A percentile compares a stretch with the other conserved stretches of the same genome.
Conservation (phyloP, 192 early-diverging fungal genomes). For the Helicostylum pulchrum region DNA sequence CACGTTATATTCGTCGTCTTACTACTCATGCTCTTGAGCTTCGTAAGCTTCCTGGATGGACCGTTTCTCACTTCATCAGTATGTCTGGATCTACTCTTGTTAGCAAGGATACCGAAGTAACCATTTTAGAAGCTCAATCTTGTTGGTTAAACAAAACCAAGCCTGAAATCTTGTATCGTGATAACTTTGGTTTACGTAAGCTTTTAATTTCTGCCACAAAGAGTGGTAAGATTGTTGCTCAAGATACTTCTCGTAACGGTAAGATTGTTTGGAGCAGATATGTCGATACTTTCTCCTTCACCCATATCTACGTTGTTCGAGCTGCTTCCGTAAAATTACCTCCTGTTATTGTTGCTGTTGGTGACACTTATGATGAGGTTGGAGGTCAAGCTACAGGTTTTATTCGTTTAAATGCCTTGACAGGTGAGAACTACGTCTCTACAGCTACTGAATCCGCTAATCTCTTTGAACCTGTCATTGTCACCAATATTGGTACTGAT, state of each 20-base stretch:
- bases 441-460: constrained; percentile 18
- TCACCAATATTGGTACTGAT: constrained; percentile 34
- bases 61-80: constrained; percentile 34
- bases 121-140: constrained; percentile 12
- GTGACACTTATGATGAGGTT: constrained; percentile 35
- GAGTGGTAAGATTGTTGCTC: constrained; percentile 79
- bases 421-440: constrained; percentile 52
- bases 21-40: constrained; percentile 47
- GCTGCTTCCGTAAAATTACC: constrained; percentile 65
- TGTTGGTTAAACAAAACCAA: constrained; percentile 10
- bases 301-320: constrained; percentile 51
- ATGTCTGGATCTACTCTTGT: constrained; percentile 13
- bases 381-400: constrained; percentile 34
- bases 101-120: constrained; percentile 4
- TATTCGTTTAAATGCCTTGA: constrained; percentile 64
- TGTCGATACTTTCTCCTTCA: constrained; percentile 43
- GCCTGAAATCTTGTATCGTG: constrained; percentile 44
- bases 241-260: constrained; percentile 76
- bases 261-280: constrained; percentile 73
- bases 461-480: constrained; percentile 42
- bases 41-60: constrained; percentile 46
- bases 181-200: constrained; percentile 84
- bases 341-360: constrained; percentile 68
- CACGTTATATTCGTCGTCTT: constrained; percentile 65
- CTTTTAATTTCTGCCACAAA: constrained; percentile 76